A percentile compares a stretch with the other conserved stretches of the same genome.
Conservation (phyloP, 176 grass and related monocot genomes). For the Miscanthus lutarioriparius region DNA sequence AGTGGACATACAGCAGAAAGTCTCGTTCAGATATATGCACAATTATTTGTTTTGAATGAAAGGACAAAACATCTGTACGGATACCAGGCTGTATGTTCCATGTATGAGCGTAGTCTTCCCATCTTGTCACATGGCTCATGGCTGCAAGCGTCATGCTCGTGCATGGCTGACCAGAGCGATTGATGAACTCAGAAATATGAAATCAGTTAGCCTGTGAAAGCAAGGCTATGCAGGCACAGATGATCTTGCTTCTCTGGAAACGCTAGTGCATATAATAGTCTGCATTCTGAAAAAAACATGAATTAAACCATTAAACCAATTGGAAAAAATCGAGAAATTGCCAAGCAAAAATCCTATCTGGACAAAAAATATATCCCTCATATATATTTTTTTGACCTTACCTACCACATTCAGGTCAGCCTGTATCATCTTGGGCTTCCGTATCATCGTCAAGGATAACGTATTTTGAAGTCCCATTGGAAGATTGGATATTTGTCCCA, state of each 20-base stretch:
- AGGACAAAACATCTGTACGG: conserved; percentile 6
- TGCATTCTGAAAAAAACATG: conserved; percentile 1
- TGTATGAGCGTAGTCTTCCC: conserved; percentile 19
- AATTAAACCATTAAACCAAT: not conserved
- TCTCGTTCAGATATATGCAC: not conserved
- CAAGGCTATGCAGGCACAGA: conserved; percentile 7
- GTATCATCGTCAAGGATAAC: conserved; percentile 81
- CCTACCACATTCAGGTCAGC: conserved; percentile 44
- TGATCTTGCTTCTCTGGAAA: conserved; percentile 11
- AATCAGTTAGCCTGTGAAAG: conserved; percentile 23
- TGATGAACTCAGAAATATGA: conserved; percentile 1
- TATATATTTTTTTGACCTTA: not conserved
- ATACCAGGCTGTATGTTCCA: not conserved
- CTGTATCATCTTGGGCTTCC: conserved; percentile 48
- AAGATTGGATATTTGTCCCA: conserved; percentile 40
- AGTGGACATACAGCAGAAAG: conserved; percentile 38
- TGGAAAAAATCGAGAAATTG: not conserved
- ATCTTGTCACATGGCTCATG: not conserved
- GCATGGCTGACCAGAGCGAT: conserved; percentile 6
- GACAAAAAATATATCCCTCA: conserved; percentile 18
- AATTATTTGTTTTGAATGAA: not conserved
- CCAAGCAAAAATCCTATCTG: not conserved
- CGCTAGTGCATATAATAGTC: not conserved
- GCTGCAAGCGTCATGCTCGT: not conserved
- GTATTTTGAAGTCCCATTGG: conserved; percentile 66